A percentile compares a stretch with the other conserved stretches of the same genome.
Conservation (phyloP, 139 green algal genomes). For the Chlamydomonas schloesseri region DNA sequence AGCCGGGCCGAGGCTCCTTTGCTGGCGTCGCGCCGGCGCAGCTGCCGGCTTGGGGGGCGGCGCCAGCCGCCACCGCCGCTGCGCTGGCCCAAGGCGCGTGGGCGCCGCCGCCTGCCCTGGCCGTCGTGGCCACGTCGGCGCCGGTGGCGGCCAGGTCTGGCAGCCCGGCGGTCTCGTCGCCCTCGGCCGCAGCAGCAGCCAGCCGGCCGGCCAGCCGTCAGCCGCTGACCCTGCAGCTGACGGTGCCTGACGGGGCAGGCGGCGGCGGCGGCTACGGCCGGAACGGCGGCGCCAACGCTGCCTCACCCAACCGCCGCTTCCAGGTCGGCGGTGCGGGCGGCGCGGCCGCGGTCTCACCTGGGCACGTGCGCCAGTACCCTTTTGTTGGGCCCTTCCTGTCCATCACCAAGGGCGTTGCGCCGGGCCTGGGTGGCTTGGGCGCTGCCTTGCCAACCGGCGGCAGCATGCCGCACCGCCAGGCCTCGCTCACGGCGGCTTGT, state of each 20-base stretch:
- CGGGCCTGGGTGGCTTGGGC: background rate
- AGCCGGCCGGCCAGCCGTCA: background rate
- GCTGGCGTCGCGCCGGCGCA: too few relatives aligned
- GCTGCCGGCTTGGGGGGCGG: too few relatives aligned
- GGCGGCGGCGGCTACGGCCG: background rate
- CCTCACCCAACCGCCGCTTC: background rate
- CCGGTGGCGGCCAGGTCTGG: too few relatives aligned
- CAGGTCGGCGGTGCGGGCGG: too few relatives aligned
- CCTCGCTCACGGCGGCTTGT: too few relatives aligned
- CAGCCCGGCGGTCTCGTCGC: background rate
- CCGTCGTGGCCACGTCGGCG: too few relatives aligned
- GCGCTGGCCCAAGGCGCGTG: too few relatives aligned
- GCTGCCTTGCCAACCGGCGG: too few relatives aligned
- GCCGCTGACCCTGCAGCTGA: background rate
- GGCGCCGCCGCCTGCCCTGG: too few relatives aligned
- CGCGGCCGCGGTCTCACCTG: background rate
- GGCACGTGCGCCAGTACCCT: background rate
- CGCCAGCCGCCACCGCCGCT: too few relatives aligned
- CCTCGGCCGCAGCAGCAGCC: background rate
- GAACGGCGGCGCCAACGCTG: background rate
- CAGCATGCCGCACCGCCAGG: background rate
- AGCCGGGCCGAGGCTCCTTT: too few relatives aligned
- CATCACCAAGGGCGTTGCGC: background rate
- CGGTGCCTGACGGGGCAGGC: background rate
- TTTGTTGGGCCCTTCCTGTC: conserved; percentile 25